Evolutionary conservation across 2,329 filamentous ascomycete genomes (phyloP).

Genomic region (Alternaria gaisen): DNA sequence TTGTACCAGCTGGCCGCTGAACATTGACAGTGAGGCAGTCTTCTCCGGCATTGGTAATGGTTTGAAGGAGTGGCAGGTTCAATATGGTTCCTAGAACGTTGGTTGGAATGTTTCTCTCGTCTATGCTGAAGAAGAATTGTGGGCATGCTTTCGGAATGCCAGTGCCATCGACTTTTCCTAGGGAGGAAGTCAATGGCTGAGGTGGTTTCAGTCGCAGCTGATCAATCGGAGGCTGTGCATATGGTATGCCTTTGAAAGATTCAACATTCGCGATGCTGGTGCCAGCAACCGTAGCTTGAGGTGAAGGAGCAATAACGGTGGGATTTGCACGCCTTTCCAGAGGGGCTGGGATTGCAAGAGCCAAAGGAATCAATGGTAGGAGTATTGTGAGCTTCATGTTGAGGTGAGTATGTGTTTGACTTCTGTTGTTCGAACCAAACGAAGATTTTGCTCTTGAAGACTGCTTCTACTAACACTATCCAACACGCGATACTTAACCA

Average conservation of each 20-base stretch:
- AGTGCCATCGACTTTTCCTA: constrained; percentile 71
- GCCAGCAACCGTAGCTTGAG: constrained; percentile 65
- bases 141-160: constrained; percentile 71
- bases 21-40: constrained; percentile 58
- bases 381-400: constrained; percentile 41
- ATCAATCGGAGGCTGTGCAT: constrained; percentile 73
- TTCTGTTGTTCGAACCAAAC: background rate
- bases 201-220: constrained; percentile 74
- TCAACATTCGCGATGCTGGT: constrained; percentile 63
- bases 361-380: constrained; percentile 40
- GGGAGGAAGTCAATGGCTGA: constrained; percentile 62
- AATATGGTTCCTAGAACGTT: constrained; percentile 51
- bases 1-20: constrained; percentile 52
- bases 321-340: constrained; percentile 60
- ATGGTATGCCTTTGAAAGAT: constrained; percentile 78
- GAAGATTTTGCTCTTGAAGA: background rate
- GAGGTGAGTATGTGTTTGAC: background rate
- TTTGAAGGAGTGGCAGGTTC: constrained; percentile 53
- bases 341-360: constrained; percentile 44
- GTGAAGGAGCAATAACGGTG: constrained; percentile 63
- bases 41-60: constrained; percentile 49
- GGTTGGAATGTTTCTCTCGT: constrained; percentile 43
- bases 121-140: constrained; percentile 71
- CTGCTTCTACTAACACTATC: constrained; percentile 7
- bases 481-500: constrained; percentile 15